Evolutionary conservation across 2,329 filamentous ascomycete species (phyloP).

Genomic region (Sporothrix brasiliensis): DNA sequence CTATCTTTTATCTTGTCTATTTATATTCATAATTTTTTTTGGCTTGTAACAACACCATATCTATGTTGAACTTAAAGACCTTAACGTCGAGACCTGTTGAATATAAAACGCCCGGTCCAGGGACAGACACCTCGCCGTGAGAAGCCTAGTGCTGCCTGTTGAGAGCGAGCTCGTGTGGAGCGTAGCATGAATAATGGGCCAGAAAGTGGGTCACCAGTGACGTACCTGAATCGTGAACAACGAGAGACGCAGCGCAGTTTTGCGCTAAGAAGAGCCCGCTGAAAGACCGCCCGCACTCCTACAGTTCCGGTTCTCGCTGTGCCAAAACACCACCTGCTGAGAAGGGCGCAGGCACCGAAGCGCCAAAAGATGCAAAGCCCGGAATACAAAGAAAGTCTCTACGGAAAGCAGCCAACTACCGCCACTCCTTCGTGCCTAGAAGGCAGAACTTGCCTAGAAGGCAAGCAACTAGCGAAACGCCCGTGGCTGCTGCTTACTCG

Average conservation of each 20-base stretch:
- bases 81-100: background rate
- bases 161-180: conserved; percentile 15
- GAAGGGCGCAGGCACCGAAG: background rate
- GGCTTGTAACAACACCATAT: no score
- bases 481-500: conserved; percentile 9
- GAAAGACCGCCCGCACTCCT: background rate
- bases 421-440: conserved; percentile 1
- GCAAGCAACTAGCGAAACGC: background rate
- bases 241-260: conserved; percentile 9
- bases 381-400: background rate
- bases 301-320: background rate
- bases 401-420: background rate
- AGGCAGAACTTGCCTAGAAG: background rate
- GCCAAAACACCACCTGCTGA: background rate
- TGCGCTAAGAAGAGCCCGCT: conserved; percentile 3
- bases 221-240: conserved; percentile 11
- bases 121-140: background rate
- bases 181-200: background rate
- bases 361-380: background rate
- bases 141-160: conserved; percentile 15
- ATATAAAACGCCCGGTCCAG: background rate
- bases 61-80: no score
- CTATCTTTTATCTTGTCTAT: background rate
- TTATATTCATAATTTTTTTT: background rate
- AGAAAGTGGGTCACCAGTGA: conserved; percentile 5